Base-by-base conservation (phyloP, 768 basidiomycete species). In the Leccinum subgranulosum region DNA sequence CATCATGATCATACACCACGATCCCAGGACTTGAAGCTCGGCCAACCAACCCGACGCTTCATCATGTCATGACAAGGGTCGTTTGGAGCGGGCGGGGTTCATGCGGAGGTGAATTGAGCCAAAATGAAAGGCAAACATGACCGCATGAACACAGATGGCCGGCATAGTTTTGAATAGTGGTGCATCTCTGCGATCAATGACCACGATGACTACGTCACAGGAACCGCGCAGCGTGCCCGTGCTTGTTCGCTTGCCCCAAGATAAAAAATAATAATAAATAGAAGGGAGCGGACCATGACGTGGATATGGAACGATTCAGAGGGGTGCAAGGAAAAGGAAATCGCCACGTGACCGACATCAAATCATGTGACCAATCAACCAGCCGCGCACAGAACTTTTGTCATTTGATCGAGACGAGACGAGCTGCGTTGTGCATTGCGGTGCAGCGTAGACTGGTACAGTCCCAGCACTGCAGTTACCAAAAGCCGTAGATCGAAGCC, bases 121-220 rank as follows among this genome's bases (percentile, higher is more conserved):
- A 11, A 43, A 43, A 43, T 43, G 41, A 43, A 43, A 43, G 10
- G 19, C 41, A 19, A 12, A 63, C 58, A 54, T 27, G 29, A 62
- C 54, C 15, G 41, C 41, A 61, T 59, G 56, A 58, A 65, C 15
- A 54, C 47, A 54, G 47, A 56, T 7, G 53, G n/a, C n/a, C 46
- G 33, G 36, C 46, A 41, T 41, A 41, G 39, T 41, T 41, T 41
- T 43, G 19, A 29, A 23, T 34, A 41, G 54, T 25, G 39, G 19
- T n/a, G 49, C 49, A 46, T n/a, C 41, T 43, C 10, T 19, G 19
- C 11, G 41, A 36, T 47, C 46, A 3, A 47, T 47, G 46, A 33
- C 49, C 21, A 60, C 47, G 49, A 36, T 66, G 33, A 43, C 54
- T 70, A 62, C 69, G 65, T 71, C 69, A 70, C 63, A 71, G 69